These are phyloP conservation scores for Raddia guianensis DNA, from an alignment of 176 grass and related monocot genomes.

Conservation along the genomic window DNA sequence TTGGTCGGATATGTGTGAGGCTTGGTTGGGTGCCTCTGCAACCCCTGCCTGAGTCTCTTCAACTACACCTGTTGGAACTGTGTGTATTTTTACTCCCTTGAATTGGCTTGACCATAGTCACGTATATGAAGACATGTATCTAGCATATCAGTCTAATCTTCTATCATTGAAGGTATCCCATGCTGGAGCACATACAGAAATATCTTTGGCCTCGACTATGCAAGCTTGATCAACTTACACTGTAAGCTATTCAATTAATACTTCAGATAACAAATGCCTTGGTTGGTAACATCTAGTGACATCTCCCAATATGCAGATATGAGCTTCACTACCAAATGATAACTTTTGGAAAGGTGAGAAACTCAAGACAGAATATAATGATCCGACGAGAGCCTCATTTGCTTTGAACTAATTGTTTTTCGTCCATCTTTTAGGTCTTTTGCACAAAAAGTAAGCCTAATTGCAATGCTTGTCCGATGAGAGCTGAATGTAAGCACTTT, in stretches of 20 bases:
- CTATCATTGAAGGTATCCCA: constrained; percentile 64
- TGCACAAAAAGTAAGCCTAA: constrained; percentile 77
- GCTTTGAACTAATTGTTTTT: constrained; percentile 29
- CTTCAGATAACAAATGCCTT: constrained; percentile 23
- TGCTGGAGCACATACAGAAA: constrained; percentile 82
- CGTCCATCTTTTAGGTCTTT: constrained; percentile 46
- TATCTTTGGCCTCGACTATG: constrained; percentile 83
- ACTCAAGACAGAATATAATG: constrained; percentile 6
- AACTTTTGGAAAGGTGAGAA: constrained; percentile 72
- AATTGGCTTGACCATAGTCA: constrained; percentile 27
- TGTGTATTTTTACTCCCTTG: constrained; percentile 43
- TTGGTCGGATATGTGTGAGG: constrained; percentile 84
- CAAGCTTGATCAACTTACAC: constrained; percentile 71
- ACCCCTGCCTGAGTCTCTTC: constrained; percentile 70
- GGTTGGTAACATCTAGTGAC: not conserved
- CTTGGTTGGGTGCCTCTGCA: constrained; percentile 82
- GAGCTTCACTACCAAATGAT: constrained; percentile 77
- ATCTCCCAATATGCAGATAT: constrained; percentile 35
- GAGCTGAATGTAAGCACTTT: constrained; percentile 71
- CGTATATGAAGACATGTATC: constrained; percentile 3
- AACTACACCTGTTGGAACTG: constrained; percentile 74
- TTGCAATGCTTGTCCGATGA: constrained; percentile 73
- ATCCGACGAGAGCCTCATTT: constrained; percentile 2
- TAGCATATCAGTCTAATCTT: constrained; percentile 32
- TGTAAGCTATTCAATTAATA: constrained; percentile 50